Evolutionary conservation across 805 yeast genomes (phyloP).

Genomic region (Wickerhamomyces tratensis): DNA sequence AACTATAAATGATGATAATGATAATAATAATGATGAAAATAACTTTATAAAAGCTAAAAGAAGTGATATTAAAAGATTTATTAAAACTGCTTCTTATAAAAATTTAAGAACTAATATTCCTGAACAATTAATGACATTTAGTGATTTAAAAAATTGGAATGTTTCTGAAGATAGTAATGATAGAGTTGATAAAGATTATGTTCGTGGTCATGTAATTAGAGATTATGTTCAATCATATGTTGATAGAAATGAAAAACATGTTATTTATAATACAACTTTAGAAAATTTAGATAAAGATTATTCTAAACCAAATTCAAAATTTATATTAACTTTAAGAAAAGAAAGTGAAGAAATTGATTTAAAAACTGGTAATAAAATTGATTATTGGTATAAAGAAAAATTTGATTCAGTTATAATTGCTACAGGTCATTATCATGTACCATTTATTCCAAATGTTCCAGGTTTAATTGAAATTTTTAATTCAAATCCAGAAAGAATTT

Average conservation of each 20-base stretch:
- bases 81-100: slow-evolving; percentile 22
- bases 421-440: slow-evolving; percentile 48
- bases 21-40: neutral
- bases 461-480: slow-evolving; percentile 30
- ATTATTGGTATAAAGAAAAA: slow-evolving; percentile 27
- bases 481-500: slow-evolving; percentile 10
- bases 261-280: slow-evolving; percentile 25
- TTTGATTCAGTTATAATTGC: slow-evolving; percentile 39
- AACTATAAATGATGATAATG: neutral
- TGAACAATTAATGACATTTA: slow-evolving; percentile 34
- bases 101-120: slow-evolving; percentile 30
- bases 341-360: slow-evolving; percentile 11
- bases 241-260: slow-evolving; percentile 13
- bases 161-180: slow-evolving; percentile 5
- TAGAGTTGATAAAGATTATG: slow-evolving; percentile 34
- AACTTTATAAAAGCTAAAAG: neutral
- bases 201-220: slow-evolving; percentile 39
- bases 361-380: slow-evolving; percentile 15
- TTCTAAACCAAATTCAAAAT: slow-evolving; percentile 8
- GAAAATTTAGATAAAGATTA: slow-evolving; percentile 24
- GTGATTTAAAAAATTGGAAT: slow-evolving; percentile 29
- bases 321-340: slow-evolving; percentile 22
- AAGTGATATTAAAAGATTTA: slow-evolving; percentile 10
- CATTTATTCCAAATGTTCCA: slow-evolving; percentile 37
- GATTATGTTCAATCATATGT: slow-evolving; percentile 44